A percentile compares a stretch with the other conserved stretches of the same genome.
Conservation (phyloP, 208 protist species). For the Acanthamoeba triangularis region DNA sequence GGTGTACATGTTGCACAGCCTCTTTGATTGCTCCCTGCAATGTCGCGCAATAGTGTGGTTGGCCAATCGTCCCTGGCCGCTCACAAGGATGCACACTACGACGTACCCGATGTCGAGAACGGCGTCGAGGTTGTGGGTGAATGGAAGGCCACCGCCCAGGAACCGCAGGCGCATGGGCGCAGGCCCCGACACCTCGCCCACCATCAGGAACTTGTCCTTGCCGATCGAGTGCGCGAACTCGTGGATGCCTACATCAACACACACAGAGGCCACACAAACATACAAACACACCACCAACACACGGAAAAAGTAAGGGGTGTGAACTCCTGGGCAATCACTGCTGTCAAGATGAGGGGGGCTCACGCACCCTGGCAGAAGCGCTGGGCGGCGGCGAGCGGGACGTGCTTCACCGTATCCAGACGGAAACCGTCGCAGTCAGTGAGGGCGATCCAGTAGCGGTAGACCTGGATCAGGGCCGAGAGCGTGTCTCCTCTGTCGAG, state of each 20-base stretch:
- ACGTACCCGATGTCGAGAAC: slow-evolving; percentile 49
- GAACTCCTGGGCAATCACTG: neutral
- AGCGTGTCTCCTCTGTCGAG: slow-evolving; percentile 14
- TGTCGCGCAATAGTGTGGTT: too few species aligned
- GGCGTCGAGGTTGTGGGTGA: slow-evolving; percentile 63
- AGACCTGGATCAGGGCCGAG: neutral
- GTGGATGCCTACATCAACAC: neutral
- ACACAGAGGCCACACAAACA: too few species aligned
- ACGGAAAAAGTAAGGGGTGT: neutral
- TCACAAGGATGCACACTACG: neutral
- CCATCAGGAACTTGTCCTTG: slow-evolving; percentile 61
- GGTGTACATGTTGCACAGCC: slow-evolving; percentile 11
- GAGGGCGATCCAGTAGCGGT: slow-evolving; percentile 54
- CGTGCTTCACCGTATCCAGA: slow-evolving; percentile 44
- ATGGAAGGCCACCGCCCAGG: neutral
- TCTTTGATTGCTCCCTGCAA: neutral
- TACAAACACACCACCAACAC: neutral
- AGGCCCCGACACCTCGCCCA: slow-evolving; percentile 21
- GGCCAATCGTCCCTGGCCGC: too few species aligned
- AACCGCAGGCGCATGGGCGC: slow-evolving; percentile 26
- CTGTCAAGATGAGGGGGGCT: neutral
- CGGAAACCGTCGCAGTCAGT: slow-evolving; percentile 50
- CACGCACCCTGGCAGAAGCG: slow-evolving; percentile 2
- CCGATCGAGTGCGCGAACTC: slow-evolving; percentile 45
- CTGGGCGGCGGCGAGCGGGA: slow-evolving; percentile 16